Percentiles rank a stretch among this genome's conserved stretches.
Evolutionary conservation across 2,329 filamentous ascomycete species (phyloP).

Genomic region (Alternaria ethzedia): DNA sequence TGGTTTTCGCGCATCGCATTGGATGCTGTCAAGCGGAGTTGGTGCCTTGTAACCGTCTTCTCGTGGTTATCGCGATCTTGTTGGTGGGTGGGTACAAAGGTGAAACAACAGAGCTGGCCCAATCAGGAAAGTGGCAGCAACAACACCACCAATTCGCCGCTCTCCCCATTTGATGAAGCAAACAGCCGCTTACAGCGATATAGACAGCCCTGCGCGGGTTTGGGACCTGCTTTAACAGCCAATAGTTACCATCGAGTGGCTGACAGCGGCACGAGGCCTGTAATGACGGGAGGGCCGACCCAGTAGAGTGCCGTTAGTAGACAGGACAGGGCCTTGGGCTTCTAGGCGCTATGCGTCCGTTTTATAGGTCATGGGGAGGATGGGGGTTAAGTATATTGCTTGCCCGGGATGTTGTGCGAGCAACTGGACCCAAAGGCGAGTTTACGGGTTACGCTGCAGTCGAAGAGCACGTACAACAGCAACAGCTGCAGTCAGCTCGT

Average conservation of each 20-base stretch:
- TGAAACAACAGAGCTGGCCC: conserved; percentile 11
- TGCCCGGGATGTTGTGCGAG: background rate
- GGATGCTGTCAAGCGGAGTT: background rate
- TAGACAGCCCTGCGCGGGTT: background rate
- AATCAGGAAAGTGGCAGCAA: conserved; percentile 20
- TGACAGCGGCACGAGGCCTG: conserved; percentile 12
- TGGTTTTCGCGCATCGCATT: background rate
- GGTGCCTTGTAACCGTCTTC: background rate
- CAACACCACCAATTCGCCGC: background rate
- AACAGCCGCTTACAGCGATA: background rate
- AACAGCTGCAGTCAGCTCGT: background rate
- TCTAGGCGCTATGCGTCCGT: conserved; percentile 7
- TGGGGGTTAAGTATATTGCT: conserved; percentile 13
- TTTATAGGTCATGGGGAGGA: background rate
- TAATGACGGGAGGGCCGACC: conserved; percentile 8
- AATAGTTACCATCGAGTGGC: conserved; percentile 7
- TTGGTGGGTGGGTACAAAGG: conserved; percentile 7
- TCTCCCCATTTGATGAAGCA: background rate
- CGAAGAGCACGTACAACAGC: conserved; percentile 1
- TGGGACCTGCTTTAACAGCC: background rate
- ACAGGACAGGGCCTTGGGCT: conserved; percentile 3
- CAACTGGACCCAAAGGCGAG: background rate
- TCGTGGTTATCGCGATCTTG: background rate
- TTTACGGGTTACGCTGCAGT: background rate
- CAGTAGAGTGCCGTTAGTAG: conserved; percentile 5